phyloP scores from a whole-genome alignment of 2,329 filamentous ascomycete species.

The Apiospora malaysiana region DNA sequence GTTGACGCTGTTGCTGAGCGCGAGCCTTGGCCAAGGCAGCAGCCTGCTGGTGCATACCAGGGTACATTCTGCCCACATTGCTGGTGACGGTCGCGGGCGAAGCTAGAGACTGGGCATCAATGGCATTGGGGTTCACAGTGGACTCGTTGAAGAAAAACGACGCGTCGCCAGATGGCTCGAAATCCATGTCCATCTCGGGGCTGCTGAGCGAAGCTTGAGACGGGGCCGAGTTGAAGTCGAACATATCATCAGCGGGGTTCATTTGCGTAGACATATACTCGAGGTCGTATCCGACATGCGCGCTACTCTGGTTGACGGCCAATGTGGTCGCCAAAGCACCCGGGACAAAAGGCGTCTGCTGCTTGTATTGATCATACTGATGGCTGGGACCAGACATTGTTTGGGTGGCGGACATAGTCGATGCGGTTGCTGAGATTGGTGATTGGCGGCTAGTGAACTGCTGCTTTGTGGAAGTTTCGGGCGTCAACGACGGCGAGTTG shows the following conservation, averaged over 20 bases:
- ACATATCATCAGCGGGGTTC: slow-evolving; percentile 65
- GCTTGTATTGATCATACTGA: slow-evolving; percentile 93
- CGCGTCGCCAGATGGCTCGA: slow-evolving; percentile 63
- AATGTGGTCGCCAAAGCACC: slow-evolving; percentile 82
- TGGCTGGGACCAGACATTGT: slow-evolving; percentile 83
- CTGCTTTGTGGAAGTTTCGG: slow-evolving; percentile 58
- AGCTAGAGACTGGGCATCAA: slow-evolving; percentile 62
- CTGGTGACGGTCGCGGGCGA: slow-evolving; percentile 55
- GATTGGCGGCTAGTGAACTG: slow-evolving; percentile 58
- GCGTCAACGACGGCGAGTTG: slow-evolving; percentile 66
- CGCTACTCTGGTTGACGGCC: slow-evolving; percentile 71
- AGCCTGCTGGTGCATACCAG: slow-evolving; percentile 90
- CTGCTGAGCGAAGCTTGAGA: slow-evolving; percentile 64
- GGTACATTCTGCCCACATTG: slow-evolving; percentile 79
- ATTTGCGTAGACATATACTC: slow-evolving; percentile 63
- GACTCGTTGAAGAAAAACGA: slow-evolving; percentile 68
- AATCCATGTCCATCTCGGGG: slow-evolving; percentile 73
- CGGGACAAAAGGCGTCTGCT: slow-evolving; percentile 90
- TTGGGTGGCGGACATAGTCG: slow-evolving; percentile 58
- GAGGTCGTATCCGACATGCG: slow-evolving; percentile 60
- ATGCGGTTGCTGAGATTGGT: slow-evolving; percentile 60
- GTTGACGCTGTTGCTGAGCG: slow-evolving; percentile 68
- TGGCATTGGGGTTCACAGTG: slow-evolving; percentile 74
- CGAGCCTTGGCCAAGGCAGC: slow-evolving; percentile 79
- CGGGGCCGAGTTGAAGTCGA: slow-evolving; percentile 75